Evolutionary conservation across 192 early-diverging fungal species (phyloP).

Genomic region (Physocladia obscura): DNA sequence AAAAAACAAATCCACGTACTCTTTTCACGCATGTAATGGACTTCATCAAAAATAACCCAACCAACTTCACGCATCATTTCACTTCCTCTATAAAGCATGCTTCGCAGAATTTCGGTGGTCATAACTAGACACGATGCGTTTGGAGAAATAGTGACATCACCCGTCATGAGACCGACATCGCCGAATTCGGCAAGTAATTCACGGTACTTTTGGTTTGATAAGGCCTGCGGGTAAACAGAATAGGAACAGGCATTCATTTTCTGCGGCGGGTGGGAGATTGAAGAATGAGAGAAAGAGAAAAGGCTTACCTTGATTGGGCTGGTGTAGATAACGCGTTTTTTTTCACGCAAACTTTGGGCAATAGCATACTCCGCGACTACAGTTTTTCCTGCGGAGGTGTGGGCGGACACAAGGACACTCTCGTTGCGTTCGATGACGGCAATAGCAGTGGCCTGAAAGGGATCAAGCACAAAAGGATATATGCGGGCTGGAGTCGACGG

Average conservation of each 20-base stretch:
- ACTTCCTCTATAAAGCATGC: constrained; percentile 95
- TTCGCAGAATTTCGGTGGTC: constrained; percentile 98
- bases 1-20: constrained; percentile 39
- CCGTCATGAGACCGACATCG: constrained; percentile 98
- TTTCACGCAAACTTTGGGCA: constrained; percentile 78
- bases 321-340: constrained; percentile 96
- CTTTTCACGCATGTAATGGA: constrained; percentile 97
- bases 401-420: constrained; percentile 92
- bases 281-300: background rate
- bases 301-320: constrained; percentile 86
- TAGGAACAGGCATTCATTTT: background rate
- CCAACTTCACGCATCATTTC: constrained; percentile 95
- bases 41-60: constrained; percentile 98
- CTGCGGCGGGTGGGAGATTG: background rate
- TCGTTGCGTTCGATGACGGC: constrained; percentile 87
- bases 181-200: constrained; percentile 94
- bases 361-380: constrained; percentile 99
- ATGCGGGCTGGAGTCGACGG: constrained; percentile 77
- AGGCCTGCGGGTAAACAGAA: constrained; percentile 53
- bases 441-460: constrained; percentile 89
- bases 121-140: constrained; percentile 91
- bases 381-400: constrained; percentile 96
- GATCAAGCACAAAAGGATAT: constrained; percentile 91
- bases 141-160: constrained; percentile 96
- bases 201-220: constrained; percentile 98